Evolutionary conservation across 2,329 filamentous ascomycete species (phyloP), one percentile per base, ranked within the genome.

Genomic region (Aspergillus nomiae): DNA sequence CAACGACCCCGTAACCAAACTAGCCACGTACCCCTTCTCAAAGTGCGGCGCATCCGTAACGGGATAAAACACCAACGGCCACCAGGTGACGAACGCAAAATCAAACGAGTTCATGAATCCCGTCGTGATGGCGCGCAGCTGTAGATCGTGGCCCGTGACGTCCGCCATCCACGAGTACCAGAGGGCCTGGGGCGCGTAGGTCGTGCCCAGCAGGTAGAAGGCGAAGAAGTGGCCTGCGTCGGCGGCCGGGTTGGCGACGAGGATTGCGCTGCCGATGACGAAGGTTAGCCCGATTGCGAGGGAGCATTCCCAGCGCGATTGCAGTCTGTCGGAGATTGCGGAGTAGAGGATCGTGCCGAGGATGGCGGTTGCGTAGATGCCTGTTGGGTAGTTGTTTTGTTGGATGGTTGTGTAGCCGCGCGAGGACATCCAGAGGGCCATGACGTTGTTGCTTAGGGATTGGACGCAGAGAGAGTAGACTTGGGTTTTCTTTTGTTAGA

Each of bases 151-250:
- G n/a, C 65, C 60, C 8, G 72, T 74, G 5, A 74, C 67, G 30
- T 82, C 80, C 0, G 80, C 80, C 78, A 82, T 81, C 80, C 80
- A 82, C 0, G 78, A 77, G 64, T 82, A 82, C 80, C 80, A 82
- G 21, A 82, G 69, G 5, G 80, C 80, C 61, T 82, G 80, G 1
- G 80, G 80, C 2, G 80, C 80, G 59, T 79, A 82, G 0, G 78
- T 81, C 0, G 80, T 81, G 3, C 80, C 80, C 2, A 82, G 73
- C 1, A 81, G 66, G 64, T 81, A 82, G 62, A 81, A 82, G 8
- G 80, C 79, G 51, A 81, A 77, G 60, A 82, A 82, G 60, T 80
- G 76, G 36, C 73, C 78, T 0, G 74, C 75, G 45, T 51, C 28
- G 16, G 48, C 8, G 48, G 28, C 10, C 8, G 28, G 48, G 48